Evolutionary conservation across 345 rosid genomes (phyloP).

Genomic region (Eucalyptus curtisii): DNA sequence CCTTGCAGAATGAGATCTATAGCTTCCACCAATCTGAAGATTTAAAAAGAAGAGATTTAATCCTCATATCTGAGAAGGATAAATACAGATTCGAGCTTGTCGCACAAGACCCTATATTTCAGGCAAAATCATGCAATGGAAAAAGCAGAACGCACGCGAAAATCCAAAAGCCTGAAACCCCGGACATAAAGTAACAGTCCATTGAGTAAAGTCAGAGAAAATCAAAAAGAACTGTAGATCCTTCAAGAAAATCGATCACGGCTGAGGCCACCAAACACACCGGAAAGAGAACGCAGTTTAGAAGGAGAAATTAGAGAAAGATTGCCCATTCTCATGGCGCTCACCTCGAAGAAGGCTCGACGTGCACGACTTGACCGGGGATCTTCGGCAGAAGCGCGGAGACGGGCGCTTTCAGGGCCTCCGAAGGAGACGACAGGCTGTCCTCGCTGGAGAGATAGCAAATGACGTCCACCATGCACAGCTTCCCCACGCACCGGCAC

Average conservation of each 20-base stretch:
- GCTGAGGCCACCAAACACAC: neutral
- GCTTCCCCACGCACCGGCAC: slow-evolving; percentile 75
- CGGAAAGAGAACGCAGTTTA: neutral
- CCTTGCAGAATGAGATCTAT: slow-evolving; percentile 73
- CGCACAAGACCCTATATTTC: neutral
- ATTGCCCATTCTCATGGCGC: neutral
- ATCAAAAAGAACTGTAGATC: neutral
- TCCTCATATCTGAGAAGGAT: neutral
- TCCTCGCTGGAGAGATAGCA: slow-evolving; percentile 57
- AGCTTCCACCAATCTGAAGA: slow-evolving; percentile 63
- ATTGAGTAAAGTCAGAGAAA: neutral
- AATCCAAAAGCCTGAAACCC: neutral
- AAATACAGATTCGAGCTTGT: neutral
- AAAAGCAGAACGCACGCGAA: neutral
- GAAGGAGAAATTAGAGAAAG: neutral
- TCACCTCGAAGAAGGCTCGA: slow-evolving; percentile 66
- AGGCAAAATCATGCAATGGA: neutral
- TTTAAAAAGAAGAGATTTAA: neutral
- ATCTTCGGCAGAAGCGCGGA: slow-evolving; percentile 48
- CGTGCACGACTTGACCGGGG: slow-evolving; percentile 36
- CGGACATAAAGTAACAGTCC: neutral
- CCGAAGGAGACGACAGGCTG: slow-evolving; percentile 30
- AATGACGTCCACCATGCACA: slow-evolving; percentile 83
- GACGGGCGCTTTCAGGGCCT: slow-evolving; percentile 47
- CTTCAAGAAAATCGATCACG: neutral